These are phyloP conservation scores for Penicillium taxi DNA, from an alignment of 495 filamentous ascomycete genomes.

Conservation along the genomic window DNA sequence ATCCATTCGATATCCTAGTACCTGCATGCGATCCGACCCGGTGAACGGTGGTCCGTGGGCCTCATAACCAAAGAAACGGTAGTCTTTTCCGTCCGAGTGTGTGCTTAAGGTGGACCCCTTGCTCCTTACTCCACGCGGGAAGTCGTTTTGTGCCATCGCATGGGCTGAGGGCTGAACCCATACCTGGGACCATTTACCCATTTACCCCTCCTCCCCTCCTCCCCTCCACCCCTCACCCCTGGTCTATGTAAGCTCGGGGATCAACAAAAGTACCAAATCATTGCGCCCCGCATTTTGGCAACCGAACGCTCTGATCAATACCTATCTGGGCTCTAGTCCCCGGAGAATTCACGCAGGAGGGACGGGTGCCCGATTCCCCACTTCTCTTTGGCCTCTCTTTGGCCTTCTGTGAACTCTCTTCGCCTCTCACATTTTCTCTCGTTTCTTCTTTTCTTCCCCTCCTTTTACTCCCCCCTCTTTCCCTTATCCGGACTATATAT, in stretches of 20 bases:
- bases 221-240: no score
- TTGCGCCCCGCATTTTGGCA: conserved; percentile 15
- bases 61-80: conserved; percentile 14
- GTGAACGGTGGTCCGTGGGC: conserved; percentile 26
- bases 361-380: conserved; percentile 14
- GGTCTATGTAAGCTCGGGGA: no score
- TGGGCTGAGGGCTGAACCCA: no score
- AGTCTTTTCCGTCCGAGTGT: conserved; percentile 16
- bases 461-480: not conserved
- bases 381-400: no score
- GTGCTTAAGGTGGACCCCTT: conserved; percentile 3
- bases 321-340: conserved; percentile 9
- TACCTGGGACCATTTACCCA: no score
- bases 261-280: conserved; percentile 1
- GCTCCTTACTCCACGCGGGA: conserved; percentile 16
- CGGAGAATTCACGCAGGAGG: conserved; percentile 14
- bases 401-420: no score
- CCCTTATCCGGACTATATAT: conserved; percentile 1
- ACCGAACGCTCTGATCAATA: conserved; percentile 14
- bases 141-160: conserved; percentile 5
- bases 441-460: not conserved
- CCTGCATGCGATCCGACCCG: conserved; percentile 31
- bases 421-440: not conserved
- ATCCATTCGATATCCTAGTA: conserved; percentile 24
- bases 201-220: no score